Base-by-base conservation (phyloP, 148 eudicot species). In the Rhododendron ovatum region DNA sequence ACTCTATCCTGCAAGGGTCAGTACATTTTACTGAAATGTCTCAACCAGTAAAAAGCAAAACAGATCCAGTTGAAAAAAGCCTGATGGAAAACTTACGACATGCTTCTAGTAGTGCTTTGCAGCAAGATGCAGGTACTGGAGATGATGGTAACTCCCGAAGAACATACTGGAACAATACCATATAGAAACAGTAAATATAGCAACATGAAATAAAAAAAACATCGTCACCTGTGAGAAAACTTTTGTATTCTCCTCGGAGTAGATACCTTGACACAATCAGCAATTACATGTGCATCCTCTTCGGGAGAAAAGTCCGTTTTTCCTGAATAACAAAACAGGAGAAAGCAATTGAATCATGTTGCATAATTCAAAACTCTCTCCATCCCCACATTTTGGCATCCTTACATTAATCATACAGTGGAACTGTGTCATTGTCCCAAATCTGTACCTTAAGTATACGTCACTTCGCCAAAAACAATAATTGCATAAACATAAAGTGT, bases 81-180 rank as follows among this genome's bases (percentile, higher is more conserved):
- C 10, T 48, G 7, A 63, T 10, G 57, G 77, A 24, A 82, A 87
- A 94, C 99, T 95, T 91, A 97, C 99, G 92, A 87, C 87, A 94
- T 84, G 99, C 98, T 92, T 95, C 95, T 82, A 97, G 91, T 30
- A 97, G 91, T 50, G 99, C 99, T 85, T 93, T 95, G 92, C 99
- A 97, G 91, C 99, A 97, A 84, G 99, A 92, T 88, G 99, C 99
- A 80, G 99, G 99, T 80, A 97, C 98, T 63, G 99, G 99, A 85
- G 98, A 93, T 82, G 99, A 97, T 82, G 99, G 98, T 85, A 97
- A 91, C 89, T 97, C 99, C 55, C 99, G 92, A 73, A 97, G 87
- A 85, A 94, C 91, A 90, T 94, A 94, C 98, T 97, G 92, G 63
- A 87, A 91, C 55, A 78, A 78, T 71, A 77, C 69, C 28, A 84